Evolutionary conservation across 2,329 filamentous ascomycete species (phyloP), one percentile per base, ranked within the genome.

Genomic region (Aspergillus felis): DNA sequence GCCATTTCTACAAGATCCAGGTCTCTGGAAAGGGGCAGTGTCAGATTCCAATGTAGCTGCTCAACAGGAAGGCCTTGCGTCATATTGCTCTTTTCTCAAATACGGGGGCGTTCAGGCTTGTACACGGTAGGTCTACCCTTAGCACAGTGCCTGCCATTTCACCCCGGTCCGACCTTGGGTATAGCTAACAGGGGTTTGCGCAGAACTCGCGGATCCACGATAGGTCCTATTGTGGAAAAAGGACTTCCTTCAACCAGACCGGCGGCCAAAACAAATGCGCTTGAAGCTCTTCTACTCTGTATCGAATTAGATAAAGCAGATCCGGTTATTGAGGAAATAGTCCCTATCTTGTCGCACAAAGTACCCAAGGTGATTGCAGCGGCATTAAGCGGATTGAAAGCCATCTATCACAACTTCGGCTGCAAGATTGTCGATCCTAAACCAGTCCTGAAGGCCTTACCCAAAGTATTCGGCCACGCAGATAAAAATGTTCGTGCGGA

Each of bases 401-500:
- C 87, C 50, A 91, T 97, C 58, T 94, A 90, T 71, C 92, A 97
- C 74, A 94, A 91, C 69, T 99, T 92, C 73, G 94, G 95, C 57
- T 95, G 92, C 79, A 96, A 96, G 76, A 86, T 91, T 20, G 88
- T 94, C 51, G 94, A 99, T 69, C 91, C 95, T 3, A 97, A 99
- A 72, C 88, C 91, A 1, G 87, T 95, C 22, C 83, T 97, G 58
- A 97, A 97, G 72, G 79, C 84, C 10, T 80, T 99, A 2, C 92
- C 94, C 3, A 96, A 96, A 71, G 88, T 88, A 1, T 99, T 97
- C 71, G 91, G 91, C 22, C 94, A 97, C 72, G 93, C 94, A 32
- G 94, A 99, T 81, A 99, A 99, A 77, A 97, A 97, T 72, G 91
- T 99, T 17, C 88, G 94, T 75, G 92, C 92, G 3, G 94, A 97